Percentiles rank a stretch among this genome's conserved stretches.
Conservation (phyloP, 1,284 basidiomycete genomes). For the Hortiboletus rubellus region DNA sequence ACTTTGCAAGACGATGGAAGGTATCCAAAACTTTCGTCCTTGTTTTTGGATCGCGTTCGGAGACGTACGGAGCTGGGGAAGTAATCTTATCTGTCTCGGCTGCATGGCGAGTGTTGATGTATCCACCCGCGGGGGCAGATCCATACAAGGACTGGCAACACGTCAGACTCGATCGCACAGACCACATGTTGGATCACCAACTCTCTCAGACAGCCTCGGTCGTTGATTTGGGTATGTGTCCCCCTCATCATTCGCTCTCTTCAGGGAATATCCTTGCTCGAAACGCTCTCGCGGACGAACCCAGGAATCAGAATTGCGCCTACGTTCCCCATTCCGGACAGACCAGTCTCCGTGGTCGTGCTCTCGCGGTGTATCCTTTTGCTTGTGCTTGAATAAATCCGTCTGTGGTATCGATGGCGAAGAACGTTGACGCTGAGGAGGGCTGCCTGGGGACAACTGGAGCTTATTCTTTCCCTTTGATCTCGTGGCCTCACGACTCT, state of each 20-base stretch:
- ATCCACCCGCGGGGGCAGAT: conserved; percentile 8
- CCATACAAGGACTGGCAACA: conserved; percentile 13
- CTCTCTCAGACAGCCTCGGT: conserved; percentile 28
- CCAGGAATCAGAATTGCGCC: conserved; percentile 33
- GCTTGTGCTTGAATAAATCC: conserved; percentile 35
- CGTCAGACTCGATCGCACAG: conserved; percentile 15
- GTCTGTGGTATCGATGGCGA: conserved; percentile 34
- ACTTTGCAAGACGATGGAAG: conserved; percentile 45
- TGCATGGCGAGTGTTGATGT: conserved; percentile 7
- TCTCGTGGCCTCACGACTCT: conserved; percentile 18
- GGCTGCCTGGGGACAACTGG: conserved; percentile 23
- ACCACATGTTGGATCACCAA: conserved; percentile 16
- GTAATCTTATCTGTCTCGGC: conserved; percentile 8
- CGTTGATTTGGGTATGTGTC: conserved; percentile 33
- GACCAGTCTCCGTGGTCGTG: conserved; percentile 22
- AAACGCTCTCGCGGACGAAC: conserved; percentile 22
- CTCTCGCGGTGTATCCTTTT: conserved; percentile 27
- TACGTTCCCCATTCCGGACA: conserved; percentile 22
- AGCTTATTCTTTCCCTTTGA: conserved; percentile 26
- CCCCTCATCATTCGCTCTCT: conserved; percentile 30
- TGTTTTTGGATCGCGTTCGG: conserved; percentile 8
- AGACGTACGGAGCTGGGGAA: neutral
- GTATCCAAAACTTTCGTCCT: conserved; percentile 21
- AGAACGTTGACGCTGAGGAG: conserved; percentile 26
- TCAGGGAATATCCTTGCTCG: conserved; percentile 25